phyloP scores from a whole-genome alignment of 768 basidiomycete genomes.

The Mycena albidolilacea region DNA sequence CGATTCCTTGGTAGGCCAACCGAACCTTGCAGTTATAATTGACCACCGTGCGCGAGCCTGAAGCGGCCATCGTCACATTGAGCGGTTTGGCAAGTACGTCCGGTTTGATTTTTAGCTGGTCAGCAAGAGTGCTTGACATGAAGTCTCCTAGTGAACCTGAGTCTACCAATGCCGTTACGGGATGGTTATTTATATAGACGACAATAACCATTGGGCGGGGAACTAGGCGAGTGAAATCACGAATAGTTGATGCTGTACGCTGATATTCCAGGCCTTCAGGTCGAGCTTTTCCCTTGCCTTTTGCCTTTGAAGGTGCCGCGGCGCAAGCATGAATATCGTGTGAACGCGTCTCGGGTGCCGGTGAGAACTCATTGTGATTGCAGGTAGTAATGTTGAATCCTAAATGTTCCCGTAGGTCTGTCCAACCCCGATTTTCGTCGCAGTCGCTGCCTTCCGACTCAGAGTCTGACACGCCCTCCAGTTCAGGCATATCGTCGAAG shows the following conservation, averaged over 20 bases:
- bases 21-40: constrained; percentile 39
- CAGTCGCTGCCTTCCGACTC: neutral
- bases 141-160: constrained; percentile 50
- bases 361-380: no score
- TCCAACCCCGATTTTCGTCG: neutral
- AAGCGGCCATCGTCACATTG: constrained; percentile 47
- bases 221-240: constrained; percentile 29
- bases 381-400: no score
- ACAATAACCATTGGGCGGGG: constrained; percentile 46
- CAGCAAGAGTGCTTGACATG: constrained; percentile 47
- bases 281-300: no score
- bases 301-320: no score
- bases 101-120: constrained; percentile 44
- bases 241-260: constrained; percentile 21
- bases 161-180: constrained; percentile 48
- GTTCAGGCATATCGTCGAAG: neutral
- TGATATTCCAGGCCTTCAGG: neutral
- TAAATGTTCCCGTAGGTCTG: no score
- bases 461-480: neutral
- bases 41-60: constrained; percentile 49
- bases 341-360: no score
- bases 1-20: constrained; percentile 46
- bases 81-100: constrained; percentile 47
- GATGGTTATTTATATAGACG: constrained; percentile 45
- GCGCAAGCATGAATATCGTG: no score